These are phyloP conservation scores for Scolecobasidium constrictum DNA, from an alignment of 2,329 filamentous ascomycete genomes.

Conservation along the genomic window DNA sequence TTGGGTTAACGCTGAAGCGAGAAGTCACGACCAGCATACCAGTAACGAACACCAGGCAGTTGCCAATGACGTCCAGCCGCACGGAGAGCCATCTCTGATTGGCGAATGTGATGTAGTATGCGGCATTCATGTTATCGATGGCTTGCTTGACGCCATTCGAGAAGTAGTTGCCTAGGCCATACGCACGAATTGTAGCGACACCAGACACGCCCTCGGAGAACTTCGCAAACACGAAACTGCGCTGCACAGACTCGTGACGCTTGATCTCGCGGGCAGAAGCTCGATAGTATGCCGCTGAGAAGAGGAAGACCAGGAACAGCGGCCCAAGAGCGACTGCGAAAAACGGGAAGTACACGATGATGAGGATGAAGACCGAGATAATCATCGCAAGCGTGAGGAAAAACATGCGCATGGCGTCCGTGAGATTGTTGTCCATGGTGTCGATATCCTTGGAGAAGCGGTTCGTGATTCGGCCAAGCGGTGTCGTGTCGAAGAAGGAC, in stretches of 20 bases:
- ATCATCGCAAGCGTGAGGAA: constrained; percentile 77
- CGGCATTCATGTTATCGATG: constrained; percentile 86
- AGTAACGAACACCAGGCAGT: constrained; percentile 72
- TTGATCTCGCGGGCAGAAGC: constrained; percentile 89
- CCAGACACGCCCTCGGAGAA: constrained; percentile 84
- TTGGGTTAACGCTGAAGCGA: constrained; percentile 73
- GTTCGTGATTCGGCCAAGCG: constrained; percentile 88
- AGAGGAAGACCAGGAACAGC: constrained; percentile 65
- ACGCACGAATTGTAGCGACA: constrained; percentile 77
- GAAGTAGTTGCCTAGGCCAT: constrained; percentile 71
- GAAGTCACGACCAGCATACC: constrained; percentile 88
- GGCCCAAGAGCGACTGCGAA: constrained; percentile 62
- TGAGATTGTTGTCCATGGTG: constrained; percentile 88
- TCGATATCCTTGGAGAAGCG: constrained; percentile 93
- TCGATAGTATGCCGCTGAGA: constrained; percentile 80
- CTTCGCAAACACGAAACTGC: constrained; percentile 79
- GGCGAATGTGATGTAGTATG: constrained; percentile 89
- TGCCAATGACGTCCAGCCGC: constrained; percentile 75
- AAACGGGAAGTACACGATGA: constrained; percentile 92
- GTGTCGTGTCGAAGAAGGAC: constrained; percentile 97
- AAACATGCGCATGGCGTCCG: constrained; percentile 87
- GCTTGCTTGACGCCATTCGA: constrained; percentile 55
- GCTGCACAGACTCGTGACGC: constrained; percentile 80
- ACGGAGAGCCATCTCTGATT: constrained; percentile 91
- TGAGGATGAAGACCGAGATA: constrained; percentile 71